Conservation (phyloP, 2,329 filamentous ascomycete species). For the Geosmithia morbida region DNA sequence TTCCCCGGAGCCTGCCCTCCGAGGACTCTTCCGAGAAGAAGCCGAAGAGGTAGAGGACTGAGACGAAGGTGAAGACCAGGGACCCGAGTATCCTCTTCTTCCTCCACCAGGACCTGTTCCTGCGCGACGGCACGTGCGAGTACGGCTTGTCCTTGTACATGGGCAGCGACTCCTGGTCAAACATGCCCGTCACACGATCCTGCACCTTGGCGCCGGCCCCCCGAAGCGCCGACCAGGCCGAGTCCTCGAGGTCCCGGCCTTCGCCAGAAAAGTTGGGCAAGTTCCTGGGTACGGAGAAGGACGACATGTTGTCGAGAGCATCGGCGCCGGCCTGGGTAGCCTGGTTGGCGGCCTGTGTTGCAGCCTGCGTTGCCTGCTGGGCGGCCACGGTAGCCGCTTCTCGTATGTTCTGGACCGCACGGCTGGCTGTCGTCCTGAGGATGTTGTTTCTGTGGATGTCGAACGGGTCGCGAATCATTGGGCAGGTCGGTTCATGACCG, state of each 20-base stretch:
- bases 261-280: conserved; percentile 54
- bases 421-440: conserved; percentile 32
- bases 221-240: conserved; percentile 41
- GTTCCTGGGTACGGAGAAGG: conserved; percentile 54
- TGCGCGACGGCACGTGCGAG: conserved; percentile 45
- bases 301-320: conserved; percentile 22
- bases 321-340: conserved; percentile 17
- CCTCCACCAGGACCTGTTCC: conserved; percentile 41
- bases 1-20: background rate
- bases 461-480: conserved; percentile 30
- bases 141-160: conserved; percentile 99
- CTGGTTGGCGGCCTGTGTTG: conserved; percentile 10
- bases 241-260: conserved; percentile 51
- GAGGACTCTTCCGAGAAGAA: conserved; percentile 26
- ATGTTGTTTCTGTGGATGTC: conserved; percentile 26
- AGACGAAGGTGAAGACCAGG: conserved; percentile 36
- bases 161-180: conserved; percentile 50
- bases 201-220: conserved; percentile 32
- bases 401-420: conserved; percentile 26
- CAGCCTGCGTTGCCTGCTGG: background rate
- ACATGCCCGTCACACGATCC: conserved; percentile 48
- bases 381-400: conserved; percentile 14
- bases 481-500: conserved; percentile 5
- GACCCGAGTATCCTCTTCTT: conserved; percentile 45
- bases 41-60: conserved; percentile 58